phyloP scores from a whole-genome alignment of 345 rosid genomes.

The Noccaea bulbosa region DNA sequence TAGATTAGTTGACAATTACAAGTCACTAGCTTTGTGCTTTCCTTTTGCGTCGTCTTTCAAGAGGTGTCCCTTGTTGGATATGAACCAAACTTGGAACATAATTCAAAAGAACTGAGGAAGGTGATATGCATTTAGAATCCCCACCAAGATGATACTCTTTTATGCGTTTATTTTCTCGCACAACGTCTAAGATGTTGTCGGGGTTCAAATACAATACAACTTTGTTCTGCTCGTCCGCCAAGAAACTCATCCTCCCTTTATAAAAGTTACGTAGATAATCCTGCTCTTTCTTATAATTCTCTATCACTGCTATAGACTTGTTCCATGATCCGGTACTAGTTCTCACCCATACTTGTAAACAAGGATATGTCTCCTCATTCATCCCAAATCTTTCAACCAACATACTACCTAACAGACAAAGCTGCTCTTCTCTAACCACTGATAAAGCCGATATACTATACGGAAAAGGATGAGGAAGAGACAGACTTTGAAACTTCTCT shows the following conservation, averaged over 20 bases:
- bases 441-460: not conserved
- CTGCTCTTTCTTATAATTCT: too few relatives aligned
- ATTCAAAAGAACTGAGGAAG: not conserved
- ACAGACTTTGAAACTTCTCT: not conserved
- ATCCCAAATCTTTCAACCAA: too few relatives aligned
- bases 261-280: too few relatives aligned
- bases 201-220: not conserved
- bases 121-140: not conserved
- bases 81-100: not conserved
- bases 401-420: not conserved
- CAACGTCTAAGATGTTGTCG: not conserved
- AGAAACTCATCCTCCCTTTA: not conserved
- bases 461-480: not conserved
- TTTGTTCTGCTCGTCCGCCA: slow-evolving; percentile 6
- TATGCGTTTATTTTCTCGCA: not conserved
- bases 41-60: too few relatives aligned
- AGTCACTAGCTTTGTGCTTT: too few relatives aligned
- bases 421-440: not conserved
- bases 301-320: not conserved
- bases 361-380: too few relatives aligned
- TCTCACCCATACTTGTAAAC: not conserved
- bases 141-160: not conserved
- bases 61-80: not conserved
- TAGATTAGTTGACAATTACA: too few relatives aligned
- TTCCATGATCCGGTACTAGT: not conserved